Evolutionary conservation across 257 asterid genomes (phyloP), one percentile per base, ranked within the genome.

Genomic region (Penstemon eatonii): DNA sequence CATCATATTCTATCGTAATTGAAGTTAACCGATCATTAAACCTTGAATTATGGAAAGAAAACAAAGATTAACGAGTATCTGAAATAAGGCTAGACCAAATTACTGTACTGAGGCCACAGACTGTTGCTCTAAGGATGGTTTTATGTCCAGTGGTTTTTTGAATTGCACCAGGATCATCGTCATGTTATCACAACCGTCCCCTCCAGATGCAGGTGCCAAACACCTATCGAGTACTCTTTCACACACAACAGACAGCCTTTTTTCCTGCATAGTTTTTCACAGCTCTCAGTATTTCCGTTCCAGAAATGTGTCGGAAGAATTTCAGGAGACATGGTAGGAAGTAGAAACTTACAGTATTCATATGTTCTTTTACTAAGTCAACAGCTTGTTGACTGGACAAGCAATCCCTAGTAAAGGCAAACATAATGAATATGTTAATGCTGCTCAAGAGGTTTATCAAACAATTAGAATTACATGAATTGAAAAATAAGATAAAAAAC

Each of bases 151-250:
- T 38, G 75, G 74, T 77, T 83, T 82, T 66, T 87, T 89, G 80
- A 94, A 79, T 75, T 87, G 97, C 67, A 94, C 91, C 70, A 93
- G 71, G 63, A 93, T 84, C 96, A 93, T 93, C 9, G 99, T 93
- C 99, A 90, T 88, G 85, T 94, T 94, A 70, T 94, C 96, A 37
- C 97, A 87, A 63, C 99, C 99, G 73, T 87, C 96, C 65, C 87
- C 89, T 39, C 95, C 99, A 18, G 92, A 80, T 39, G 89, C 44
- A 13, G 99, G 96, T 0, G 99, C 95, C 89, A 94, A 76, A 78
- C 99, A 94, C 75, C 43, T 73, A 69, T 91, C 95, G 46, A 94
- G 76, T 54, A 76, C 83, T 74, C 60, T 83, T 72, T 89, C 96
- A 69, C 99, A 94, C 65, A 94, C 87, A 54, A 55, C 76, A 13